Base-by-base conservation (phyloP, 2,329 filamentous ascomycete genomes). In the Apiospora rasikravindrae region DNA sequence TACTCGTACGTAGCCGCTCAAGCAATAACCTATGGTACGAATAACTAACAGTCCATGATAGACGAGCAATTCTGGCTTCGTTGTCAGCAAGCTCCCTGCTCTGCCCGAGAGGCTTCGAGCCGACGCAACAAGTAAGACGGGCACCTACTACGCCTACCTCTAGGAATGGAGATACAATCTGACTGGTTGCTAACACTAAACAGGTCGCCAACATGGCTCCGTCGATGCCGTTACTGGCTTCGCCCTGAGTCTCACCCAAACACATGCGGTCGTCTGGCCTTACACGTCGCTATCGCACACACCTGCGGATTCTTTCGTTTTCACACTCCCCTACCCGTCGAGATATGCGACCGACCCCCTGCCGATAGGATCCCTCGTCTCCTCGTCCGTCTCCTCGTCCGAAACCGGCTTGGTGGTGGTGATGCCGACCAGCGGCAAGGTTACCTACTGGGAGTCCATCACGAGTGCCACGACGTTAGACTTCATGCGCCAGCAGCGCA, bases 401-500 rank as follows among this genome's bases (percentile, higher is more conserved):
- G 93, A 97, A 76, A 93, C 95, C 45, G 96, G 96, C 2, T 87
- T 99, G 49, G 90, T 99, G 40, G 89, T 98, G 49, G 88, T 98
- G 49, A 94, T 96, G 84, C 93, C 96, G 16, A 90, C 89, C 24
- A 95, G 88, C 68, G 96, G 96, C 70, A 95, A 92, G 81, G 90
- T 98, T 70, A 92, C 94, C 64, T 98, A 96, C 82, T 98, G 96
- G 95, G 96, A 98, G 81, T 97, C 94, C 51, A 93, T 98, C 74
- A 95, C 96, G 71, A 95, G 91, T 81, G 95, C 94, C 13, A 93
- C 95, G 51, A 94, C 94, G 0, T 88, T 97, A 71, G 94, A 93
- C 74, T 89, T 97, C 53, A 93, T 96, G 78, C 92, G 93, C 75
- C 93, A 97, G 80, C 93, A 94, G 78, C 91, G 93, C 75, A 92